Evolutionary conservation across 495 filamentous ascomycete genomes (phyloP), one percentile per base, ranked within the genome.

Genomic region (Trichodelitschia bisporula): DNA sequence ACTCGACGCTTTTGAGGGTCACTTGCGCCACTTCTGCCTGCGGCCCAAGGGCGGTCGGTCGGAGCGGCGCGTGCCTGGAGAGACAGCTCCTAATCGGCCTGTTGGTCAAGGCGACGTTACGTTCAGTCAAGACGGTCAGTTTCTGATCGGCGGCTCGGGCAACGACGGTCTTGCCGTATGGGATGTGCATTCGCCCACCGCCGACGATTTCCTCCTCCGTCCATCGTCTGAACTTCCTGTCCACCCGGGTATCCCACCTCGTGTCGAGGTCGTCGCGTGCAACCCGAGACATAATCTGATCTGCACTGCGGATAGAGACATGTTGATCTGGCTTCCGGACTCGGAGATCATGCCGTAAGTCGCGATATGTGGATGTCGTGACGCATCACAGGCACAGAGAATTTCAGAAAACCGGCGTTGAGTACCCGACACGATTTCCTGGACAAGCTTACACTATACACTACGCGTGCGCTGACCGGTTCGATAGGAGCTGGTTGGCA

Each of bases 201-300:
- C 27, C 11, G 27, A 17, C 6, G 11, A 29, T 8, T 6, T 8
- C 6, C 6, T 6, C 6, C 9, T 8, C 15, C 25, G 53, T 89
- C 15, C 51, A 79, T 2, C 66, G 90, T 1, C 93, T 84, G 86
- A 83, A 93, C 50, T 64, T 69, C 1, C 52, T 73, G 32, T 55
- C 46, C 19, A 54, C 57, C 13, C 42, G 61, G 3, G 55, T 53
- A 11, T 58, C 64, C 17, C 59, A 62, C 35, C 64, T 65, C 41
- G 49, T 61, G 12, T 41, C 90, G 30, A 70, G 1, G 58, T 90
- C 6, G 64, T 93, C 29, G 77, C 77, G 26, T 83, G 76, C 46
- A 95, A 91, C 50, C 89, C 79, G 4, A 61, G 78, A 26, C 79
- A 69, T 50, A 90, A 93, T 48, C 67, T 93, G 58, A 56, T 92